Evolutionary conservation across 75 land plant genomes (phyloP), one percentile per base, ranked within the genome.

Genomic region (Picea sitchensis): DNA sequence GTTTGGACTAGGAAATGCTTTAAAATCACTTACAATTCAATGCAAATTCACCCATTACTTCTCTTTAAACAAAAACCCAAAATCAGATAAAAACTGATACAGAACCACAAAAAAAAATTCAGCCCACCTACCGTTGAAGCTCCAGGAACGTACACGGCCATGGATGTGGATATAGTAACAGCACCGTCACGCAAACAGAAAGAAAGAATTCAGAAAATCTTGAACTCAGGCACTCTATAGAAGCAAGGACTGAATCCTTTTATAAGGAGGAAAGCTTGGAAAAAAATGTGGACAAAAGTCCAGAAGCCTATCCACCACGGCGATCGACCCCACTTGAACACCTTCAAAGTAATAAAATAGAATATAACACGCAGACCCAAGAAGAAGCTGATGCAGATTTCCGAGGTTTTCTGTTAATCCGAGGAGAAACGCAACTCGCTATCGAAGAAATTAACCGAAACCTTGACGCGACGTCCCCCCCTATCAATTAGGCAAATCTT

Each of bases 101-200:
- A 8, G 9, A 51, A 51, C 56, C 56, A 51, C 56, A 51, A 51
- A 47, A 47, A 5, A 5, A 6, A 47, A 47, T 47, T n/a, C 51
- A 26, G 26, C 67, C 32, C 67, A 64, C 44, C 15, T 67, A 67
- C 71, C 71, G 36, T 67, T 67, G 71, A 67, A 34, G 71, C 71
- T 34, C 41, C 36, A 36, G 44, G 36, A 4, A 67, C 71, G 1
- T 67, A 32, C 4, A 15, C 2, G 36, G 71, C 71, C 71, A 67
- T 67, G 71, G 15, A 14, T 18, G 3, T 67, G 41, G 34, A 32
- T 31, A 34, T 67, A 8, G 2, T 17, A 38, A 11, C 0, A 8
- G 9, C 3, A 31, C 3, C 13, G 34, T 12, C 15, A 20, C 41
- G 68, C 56, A 32, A 17, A 0, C 71, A 34, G 44, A 15, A 67